Conservation (phyloP, 2,329 filamentous ascomycete species). For the Tolypocladium cylindrosporum region DNA sequence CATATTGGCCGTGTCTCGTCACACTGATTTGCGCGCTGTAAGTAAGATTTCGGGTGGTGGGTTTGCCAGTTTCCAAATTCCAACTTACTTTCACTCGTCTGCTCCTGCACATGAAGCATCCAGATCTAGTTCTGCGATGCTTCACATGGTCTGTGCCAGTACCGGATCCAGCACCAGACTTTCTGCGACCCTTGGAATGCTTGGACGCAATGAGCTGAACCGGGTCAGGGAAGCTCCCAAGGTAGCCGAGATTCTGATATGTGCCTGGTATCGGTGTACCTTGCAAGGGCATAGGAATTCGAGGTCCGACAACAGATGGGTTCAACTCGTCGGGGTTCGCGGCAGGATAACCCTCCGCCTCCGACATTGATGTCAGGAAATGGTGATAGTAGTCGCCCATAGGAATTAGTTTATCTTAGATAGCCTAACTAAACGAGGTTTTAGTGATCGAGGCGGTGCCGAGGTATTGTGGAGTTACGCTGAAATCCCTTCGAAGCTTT, state of each 20-base stretch:
- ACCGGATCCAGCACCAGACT: conserved; percentile 31
- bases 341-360: conserved; percentile 27
- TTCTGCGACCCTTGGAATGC: conserved; percentile 38
- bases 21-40: conserved; percentile 48
- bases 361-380: conserved; percentile 43
- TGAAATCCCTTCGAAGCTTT: not conserved
- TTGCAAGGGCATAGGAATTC: conserved; percentile 15
- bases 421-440: not conserved
- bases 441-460: not conserved
- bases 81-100: conserved; percentile 66
- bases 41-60: conserved; percentile 12
- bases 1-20: conserved; percentile 83
- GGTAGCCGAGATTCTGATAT: conserved; percentile 39
- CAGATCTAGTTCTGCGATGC: conserved; percentile 84
- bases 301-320: conserved; percentile 22
- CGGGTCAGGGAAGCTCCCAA: conserved; percentile 39
- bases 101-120: conserved; percentile 84
- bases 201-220: conserved; percentile 38
- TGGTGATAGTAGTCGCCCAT: conserved; percentile 50
- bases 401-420: not conserved
- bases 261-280: conserved; percentile 26
- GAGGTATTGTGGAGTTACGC: not conserved
- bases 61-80: conserved; percentile 6
- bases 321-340: conserved; percentile 29
- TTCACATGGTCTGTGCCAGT: conserved; percentile 62